These are phyloP conservation scores for Penicillium waksmanii DNA, from an alignment of 495 filamentous ascomycete genomes.

Conservation along the genomic window DNA sequence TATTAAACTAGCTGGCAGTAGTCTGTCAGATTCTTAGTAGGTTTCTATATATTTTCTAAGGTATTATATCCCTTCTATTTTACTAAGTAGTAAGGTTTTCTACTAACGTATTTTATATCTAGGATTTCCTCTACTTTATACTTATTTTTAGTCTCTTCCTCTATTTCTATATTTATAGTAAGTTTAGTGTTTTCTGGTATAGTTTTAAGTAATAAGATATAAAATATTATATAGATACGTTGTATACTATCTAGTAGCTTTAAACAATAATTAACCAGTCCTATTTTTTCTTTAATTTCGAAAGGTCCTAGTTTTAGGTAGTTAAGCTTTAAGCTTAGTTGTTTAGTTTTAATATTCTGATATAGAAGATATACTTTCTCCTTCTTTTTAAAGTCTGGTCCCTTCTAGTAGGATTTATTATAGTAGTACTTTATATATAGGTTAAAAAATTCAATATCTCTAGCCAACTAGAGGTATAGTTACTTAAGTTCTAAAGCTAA, in stretches of 20 bases:
- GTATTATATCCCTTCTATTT: conserved; percentile 13
- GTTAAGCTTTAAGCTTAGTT: conserved; percentile 14
- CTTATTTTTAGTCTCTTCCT: conserved; percentile 10
- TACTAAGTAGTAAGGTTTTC: conserved; percentile 6
- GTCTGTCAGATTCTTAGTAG: conserved; percentile 9
- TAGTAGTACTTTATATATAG: not conserved
- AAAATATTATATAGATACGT: conserved; percentile 10
- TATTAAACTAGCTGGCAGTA: conserved; percentile 10
- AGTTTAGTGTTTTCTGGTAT: conserved; percentile 10
- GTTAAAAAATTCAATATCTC: not conserved
- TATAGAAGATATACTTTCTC: conserved; percentile 10
- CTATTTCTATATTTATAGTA: conserved; percentile 9
- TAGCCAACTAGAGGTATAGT: not conserved
- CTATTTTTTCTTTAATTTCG: conserved; percentile 15
- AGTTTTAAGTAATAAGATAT: not conserved
- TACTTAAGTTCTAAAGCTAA: not conserved
- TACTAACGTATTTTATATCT: not conserved
- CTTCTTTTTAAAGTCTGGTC: conserved; percentile 1
- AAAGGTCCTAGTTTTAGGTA: conserved; percentile 14
- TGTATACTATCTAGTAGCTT: conserved; percentile 12
- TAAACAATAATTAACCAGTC: conserved; percentile 14
- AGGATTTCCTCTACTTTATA: conserved; percentile 11
- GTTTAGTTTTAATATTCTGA: conserved; percentile 11
- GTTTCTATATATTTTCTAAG: conserved; percentile 16
- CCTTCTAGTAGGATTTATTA: not conserved